Percentiles rank a stretch among this genome's conserved stretches.
These are phyloP conservation scores for Rhodotorula sp. DNA, from an alignment of 1,284 basidiomycete species.

Conservation along the genomic window DNA sequence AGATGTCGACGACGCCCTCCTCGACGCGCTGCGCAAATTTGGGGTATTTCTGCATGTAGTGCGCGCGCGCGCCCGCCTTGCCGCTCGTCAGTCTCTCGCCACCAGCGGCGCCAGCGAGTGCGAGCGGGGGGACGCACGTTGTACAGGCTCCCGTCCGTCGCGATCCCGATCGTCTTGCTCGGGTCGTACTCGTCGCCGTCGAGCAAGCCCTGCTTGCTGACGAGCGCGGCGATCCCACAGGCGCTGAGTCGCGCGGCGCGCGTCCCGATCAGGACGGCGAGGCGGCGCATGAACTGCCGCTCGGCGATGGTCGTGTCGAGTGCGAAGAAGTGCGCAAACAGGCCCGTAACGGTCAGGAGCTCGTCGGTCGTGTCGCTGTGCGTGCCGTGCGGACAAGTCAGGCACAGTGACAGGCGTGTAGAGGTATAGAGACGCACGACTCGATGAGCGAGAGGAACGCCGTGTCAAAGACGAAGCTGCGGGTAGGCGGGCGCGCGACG, in stretches of 20 bases:
- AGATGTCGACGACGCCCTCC: constrained; percentile 84
- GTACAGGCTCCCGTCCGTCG: constrained; percentile 89
- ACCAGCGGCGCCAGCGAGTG: too few species aligned
- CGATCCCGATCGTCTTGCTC: constrained; percentile 65
- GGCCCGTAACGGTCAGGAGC: constrained; percentile 90
- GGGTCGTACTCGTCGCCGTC: constrained; percentile 65
- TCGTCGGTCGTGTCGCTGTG: constrained; percentile 93
- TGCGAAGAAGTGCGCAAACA: constrained; percentile 88
- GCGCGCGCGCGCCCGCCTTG: constrained; percentile 11
- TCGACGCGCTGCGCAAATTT: constrained; percentile 86
- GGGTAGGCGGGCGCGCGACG: background rate
- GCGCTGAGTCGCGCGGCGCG: constrained; percentile 84
- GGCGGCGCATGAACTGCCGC: constrained; percentile 89
- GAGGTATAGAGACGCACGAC: constrained; percentile 57
- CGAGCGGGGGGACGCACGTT: constrained; percentile 62
- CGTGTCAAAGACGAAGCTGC: constrained; percentile 71
- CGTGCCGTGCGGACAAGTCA: too few species aligned
- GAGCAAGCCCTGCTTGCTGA: constrained; percentile 85
- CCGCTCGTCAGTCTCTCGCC: background rate
- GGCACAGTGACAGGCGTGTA: background rate
- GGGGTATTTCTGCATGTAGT: constrained; percentile 97
- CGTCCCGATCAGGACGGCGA: constrained; percentile 56
- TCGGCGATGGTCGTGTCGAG: constrained; percentile 91
- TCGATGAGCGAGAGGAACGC: constrained; percentile 97
- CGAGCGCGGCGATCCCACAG: constrained; percentile 92